These are phyloP conservation scores for Crithidia sp. DNA, from an alignment of 208 protist species.

Conservation along the genomic window DNA sequence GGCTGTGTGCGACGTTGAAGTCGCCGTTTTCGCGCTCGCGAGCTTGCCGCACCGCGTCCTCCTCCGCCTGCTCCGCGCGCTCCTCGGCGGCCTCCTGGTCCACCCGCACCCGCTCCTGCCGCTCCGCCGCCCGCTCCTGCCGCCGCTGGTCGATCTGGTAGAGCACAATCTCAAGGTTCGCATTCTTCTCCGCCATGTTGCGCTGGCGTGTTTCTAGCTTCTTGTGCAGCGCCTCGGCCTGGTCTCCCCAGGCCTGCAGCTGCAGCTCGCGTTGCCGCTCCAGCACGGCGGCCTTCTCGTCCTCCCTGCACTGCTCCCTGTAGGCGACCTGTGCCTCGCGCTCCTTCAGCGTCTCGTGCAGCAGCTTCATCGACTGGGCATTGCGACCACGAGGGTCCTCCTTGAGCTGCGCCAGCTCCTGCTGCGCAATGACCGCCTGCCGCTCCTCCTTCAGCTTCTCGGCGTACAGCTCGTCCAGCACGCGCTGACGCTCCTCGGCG, in stretches of 20 bases:
- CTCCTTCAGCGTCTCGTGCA: constrained; percentile 66
- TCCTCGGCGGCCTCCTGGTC: constrained; percentile 67
- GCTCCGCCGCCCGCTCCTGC: constrained; percentile 41
- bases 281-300: constrained; percentile 38
- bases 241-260: constrained; percentile 50
- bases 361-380: constrained; percentile 57
- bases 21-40: constrained; percentile 41
- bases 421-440: constrained; percentile 42
- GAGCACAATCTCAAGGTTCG: constrained; percentile 69
- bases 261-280: constrained; percentile 38
- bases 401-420: constrained; percentile 55
- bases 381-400: constrained; percentile 82
- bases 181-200: constrained; percentile 78
- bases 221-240: constrained; percentile 57
- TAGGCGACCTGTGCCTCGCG: constrained; percentile 80
- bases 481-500: constrained; percentile 56
- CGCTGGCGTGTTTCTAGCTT: constrained; percentile 44
- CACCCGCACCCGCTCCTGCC: constrained; percentile 32
- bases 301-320: constrained; percentile 36
- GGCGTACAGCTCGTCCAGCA: constrained; percentile 60
- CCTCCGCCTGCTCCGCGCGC: constrained; percentile 54
- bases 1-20: constrained; percentile 55
- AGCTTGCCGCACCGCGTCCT: constrained; percentile 29
- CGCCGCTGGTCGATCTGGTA: constrained; percentile 69
- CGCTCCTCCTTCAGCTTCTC: constrained; percentile 72